Evolutionary conservation across 495 filamentous ascomycete species (phyloP).

Genomic region (Hypoxylon intermedium): DNA sequence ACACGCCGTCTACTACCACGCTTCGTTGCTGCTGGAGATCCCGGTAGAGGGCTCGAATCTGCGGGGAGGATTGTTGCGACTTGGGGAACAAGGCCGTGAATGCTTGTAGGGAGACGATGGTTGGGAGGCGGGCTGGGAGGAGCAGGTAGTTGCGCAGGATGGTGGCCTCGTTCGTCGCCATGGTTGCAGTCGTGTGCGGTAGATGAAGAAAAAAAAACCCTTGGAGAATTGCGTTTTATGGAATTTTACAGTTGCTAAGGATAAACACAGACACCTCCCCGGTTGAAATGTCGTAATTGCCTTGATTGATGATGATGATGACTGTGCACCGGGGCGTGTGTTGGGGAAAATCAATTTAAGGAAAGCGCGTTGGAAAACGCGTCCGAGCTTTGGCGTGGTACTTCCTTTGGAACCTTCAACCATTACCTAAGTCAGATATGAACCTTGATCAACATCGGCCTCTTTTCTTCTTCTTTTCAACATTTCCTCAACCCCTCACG

Average conservation of each 20-base stretch:
- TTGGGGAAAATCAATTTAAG: conserved; percentile 24
- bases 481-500: no score
- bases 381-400: conserved; percentile 23
- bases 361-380: conserved; percentile 35
- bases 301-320: background rate
- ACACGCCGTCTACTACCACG: conserved; percentile 70
- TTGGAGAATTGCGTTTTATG: no score
- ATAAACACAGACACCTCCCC: background rate
- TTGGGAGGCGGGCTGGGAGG: conserved; percentile 72
- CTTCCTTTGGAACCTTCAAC: no score
- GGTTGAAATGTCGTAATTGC: conserved; percentile 4
- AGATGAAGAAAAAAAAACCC: background rate
- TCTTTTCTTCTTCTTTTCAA: no score
- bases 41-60: conserved; percentile 76
- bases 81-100: conserved; percentile 81
- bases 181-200: conserved; percentile 38
- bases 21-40: conserved; percentile 77
- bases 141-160: conserved; percentile 83
- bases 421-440: no score
- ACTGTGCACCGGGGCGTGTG: conserved; percentile 16
- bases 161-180: conserved; percentile 74
- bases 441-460: no score
- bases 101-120: conserved; percentile 73
- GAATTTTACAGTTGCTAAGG: no score
- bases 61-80: conserved; percentile 70